Evolutionary conservation across 805 yeast species (phyloP), one percentile per base, ranked within the genome.

Genomic region (Teunomyces atbi): DNA sequence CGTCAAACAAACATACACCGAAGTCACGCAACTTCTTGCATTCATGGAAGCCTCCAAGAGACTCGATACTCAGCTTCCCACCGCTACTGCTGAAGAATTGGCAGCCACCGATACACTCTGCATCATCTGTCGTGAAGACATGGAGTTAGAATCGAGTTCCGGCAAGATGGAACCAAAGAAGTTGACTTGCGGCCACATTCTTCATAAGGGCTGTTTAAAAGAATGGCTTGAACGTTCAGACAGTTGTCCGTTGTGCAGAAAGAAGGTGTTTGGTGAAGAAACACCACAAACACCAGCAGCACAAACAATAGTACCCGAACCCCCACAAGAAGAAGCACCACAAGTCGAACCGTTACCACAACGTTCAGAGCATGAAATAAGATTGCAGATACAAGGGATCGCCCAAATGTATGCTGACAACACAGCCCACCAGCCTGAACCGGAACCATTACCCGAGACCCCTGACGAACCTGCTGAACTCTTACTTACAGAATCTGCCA

Each of bases 181-280:
- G 58, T 72, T 94, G 41, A 75, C 71, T 1, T 94, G 99, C 71
- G 86, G 89, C 20, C 99, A 94, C 64, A 84, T 89, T 41, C 74
- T 92, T 47, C 99, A 94, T 62, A 69, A 86, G 66, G 91, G 94
- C 4, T 94, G 99, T 64, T 74, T 94, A 51, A 86, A 89, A 58
- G 84, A 86, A 54, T 94, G 99, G 99, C 73, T 94, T 55, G 95
- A 88, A 59, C 78, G 96, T 53, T 89, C 96, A 0, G 92, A 85
- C 55, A 79, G 81, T n/a, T 94, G 99, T 69, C 99, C 99, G 1
- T 81, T 91, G 45, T 94, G 99, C 63, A 74, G 96, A 50, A 73
- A 84, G 26, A 79, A 82, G 8, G 95, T 89, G 5, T 71, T 72
- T 49, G 57, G 47, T 19, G 18, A 43, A 2, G 34, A 32, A 16